Base-by-base conservation (phyloP, 1,139 yeast species). In the Scheffersomyces lignicola region DNA sequence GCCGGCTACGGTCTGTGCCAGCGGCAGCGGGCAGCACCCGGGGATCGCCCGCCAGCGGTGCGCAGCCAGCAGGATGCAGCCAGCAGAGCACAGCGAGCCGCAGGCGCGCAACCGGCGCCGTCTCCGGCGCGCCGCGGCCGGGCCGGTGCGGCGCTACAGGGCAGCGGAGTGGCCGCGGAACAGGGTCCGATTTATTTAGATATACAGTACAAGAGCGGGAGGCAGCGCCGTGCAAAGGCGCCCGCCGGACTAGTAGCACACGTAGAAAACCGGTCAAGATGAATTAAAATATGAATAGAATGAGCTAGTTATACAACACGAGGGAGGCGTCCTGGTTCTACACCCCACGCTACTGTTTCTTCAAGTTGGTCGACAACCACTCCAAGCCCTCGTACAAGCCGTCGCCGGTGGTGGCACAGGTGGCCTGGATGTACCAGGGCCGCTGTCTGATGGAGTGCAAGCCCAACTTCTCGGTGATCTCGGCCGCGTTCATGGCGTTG, bases 401-500 rank as follows among this genome's bases (percentile, higher is more conserved):
- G 44, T 62, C 69, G 38, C 69, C 69, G 30, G 68, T 56, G 20
- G 69, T 62, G 32, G 69, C 69, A 53, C 69, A 62, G 31, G 69
- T 62, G 24, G 67, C 59, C 47, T 62, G 69, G 41, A 62, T 62
- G 45, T 60, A 62, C 69, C 69, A 62, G 27, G 68, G 67, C 47
- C 68, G 54, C 49, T 60, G 66, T 47, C 68, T 56, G 41, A 62
- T 62, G 22, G 67, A 59, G 47, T 62, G 67, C 46, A 62, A 62
- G n/a, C 68, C 68, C 45, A 62, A 60, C 47, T 61, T 62, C 48
- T 62, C 69, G 29, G 69, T 62, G 51, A 62, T 62, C 46, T 62
- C 69, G 36, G 67, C 67, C 29, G 69, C 69, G 48, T 62, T 62
- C 69, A 62, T 62, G 35, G 69, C 69, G 40, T 62, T 62, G 36